Evolutionary conservation across 495 filamentous ascomycete species (phyloP).

Genomic region (Trichoderma parareesei): DNA sequence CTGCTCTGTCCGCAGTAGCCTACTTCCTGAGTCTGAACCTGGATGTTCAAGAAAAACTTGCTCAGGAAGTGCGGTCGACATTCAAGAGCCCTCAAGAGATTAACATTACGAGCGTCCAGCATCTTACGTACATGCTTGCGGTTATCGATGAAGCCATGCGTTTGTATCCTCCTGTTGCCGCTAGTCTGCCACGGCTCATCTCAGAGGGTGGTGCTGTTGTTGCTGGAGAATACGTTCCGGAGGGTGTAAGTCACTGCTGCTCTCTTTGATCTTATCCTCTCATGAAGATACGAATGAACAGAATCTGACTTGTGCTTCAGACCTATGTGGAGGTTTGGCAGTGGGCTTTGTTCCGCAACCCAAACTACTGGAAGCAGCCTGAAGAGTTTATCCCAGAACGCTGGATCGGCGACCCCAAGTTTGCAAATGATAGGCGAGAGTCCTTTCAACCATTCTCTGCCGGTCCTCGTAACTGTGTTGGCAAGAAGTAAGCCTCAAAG

Average conservation of each 20-base stretch:
- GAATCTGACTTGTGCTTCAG: slow-evolving; percentile 23
- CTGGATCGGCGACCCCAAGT: slow-evolving; percentile 32
- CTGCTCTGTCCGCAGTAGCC: slow-evolving; percentile 35
- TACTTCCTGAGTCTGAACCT: slow-evolving; percentile 43
- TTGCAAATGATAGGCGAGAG: slow-evolving; percentile 34
- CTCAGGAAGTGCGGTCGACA: slow-evolving; percentile 38
- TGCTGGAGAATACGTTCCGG: slow-evolving; percentile 33
- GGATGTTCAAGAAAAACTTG: slow-evolving; percentile 28
- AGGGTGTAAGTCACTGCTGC: slow-evolving; percentile 23
- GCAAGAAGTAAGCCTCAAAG: slow-evolving; percentile 41
- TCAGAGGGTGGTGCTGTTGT: slow-evolving; percentile 40
- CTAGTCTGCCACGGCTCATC: slow-evolving; percentile 33
- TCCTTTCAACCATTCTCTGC: slow-evolving; percentile 43
- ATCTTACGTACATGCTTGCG: slow-evolving; percentile 45
- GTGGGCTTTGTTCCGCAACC: slow-evolving; percentile 35
- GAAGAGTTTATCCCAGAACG: slow-evolving; percentile 43
- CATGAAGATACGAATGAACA: slow-evolving; percentile 9
- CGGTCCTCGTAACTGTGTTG: slow-evolving; percentile 50
- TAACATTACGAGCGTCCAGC: slow-evolving; percentile 30
- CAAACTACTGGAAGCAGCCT: slow-evolving; percentile 38
- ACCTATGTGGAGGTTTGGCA: slow-evolving; percentile 43
- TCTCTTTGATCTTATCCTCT: not conserved
- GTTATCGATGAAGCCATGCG: slow-evolving; percentile 50
- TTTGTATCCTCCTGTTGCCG: slow-evolving; percentile 45
- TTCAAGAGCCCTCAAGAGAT: slow-evolving; percentile 44